These are phyloP conservation scores for Wickerhamomyces ciferrii DNA, from an alignment of 805 yeast genomes.

Conservation along the genomic window DNA sequence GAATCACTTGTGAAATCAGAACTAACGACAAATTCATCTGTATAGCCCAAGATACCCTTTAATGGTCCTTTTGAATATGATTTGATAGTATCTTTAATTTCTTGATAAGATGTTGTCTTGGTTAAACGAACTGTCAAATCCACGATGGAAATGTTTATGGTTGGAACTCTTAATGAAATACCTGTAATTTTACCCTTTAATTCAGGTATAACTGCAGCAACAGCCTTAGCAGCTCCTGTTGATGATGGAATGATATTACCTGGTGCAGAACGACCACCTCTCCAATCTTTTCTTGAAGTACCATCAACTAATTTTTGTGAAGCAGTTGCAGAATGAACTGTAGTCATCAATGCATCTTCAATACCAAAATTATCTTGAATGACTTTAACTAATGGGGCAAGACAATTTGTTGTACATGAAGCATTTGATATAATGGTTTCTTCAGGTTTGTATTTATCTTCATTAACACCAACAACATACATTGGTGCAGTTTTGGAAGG, in stretches of 20 bases:
- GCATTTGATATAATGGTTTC: constrained; percentile 82
- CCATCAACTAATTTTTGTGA: constrained; percentile 96
- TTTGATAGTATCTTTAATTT: constrained; percentile 73
- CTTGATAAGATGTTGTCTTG: constrained; percentile 75
- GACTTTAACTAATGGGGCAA: constrained; percentile 92
- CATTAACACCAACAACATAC: constrained; percentile 92
- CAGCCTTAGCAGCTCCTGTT: constrained; percentile 98
- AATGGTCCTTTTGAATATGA: constrained; percentile 71
- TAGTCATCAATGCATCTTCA: constrained; percentile 92
- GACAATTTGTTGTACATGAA: constrained; percentile 93
- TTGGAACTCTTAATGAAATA: constrained; percentile 91
- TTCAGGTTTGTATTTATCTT: constrained; percentile 70
- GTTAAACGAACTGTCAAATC: constrained; percentile 83
- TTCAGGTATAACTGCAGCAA: constrained; percentile 89
- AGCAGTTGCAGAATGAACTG: constrained; percentile 94
- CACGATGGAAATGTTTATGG: constrained; percentile 89
- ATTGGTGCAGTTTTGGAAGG: constrained; percentile 93
- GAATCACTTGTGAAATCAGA: constrained; percentile 81
- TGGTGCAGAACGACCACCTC: constrained; percentile 97
- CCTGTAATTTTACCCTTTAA: constrained; percentile 93
- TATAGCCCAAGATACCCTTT: constrained; percentile 83
- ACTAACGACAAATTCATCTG: constrained; percentile 90
- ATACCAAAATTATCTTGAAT: constrained; percentile 82
- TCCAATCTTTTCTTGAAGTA: constrained; percentile 97
- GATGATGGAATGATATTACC: constrained; percentile 95